Conservation (phyloP, 1,284 basidiomycete genomes). For the Cryptococcus sp. region DNA sequence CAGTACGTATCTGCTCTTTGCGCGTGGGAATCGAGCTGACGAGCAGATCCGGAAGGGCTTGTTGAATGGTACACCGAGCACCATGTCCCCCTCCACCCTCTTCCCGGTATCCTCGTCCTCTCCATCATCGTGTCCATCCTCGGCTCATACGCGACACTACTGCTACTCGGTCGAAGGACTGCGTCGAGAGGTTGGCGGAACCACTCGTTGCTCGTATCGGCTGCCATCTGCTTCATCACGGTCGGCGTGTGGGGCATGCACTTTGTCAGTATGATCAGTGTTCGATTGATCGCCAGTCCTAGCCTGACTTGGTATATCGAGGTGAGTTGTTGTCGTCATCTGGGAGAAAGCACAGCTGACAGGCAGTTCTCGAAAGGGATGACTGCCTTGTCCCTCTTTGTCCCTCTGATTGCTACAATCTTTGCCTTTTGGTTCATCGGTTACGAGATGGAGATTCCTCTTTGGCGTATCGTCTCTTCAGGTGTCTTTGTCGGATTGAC, state of each 20-base stretch:
- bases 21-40: slow-evolving; percentile 3
- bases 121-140: slow-evolving; percentile 50
- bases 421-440: slow-evolving; percentile 51
- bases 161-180: slow-evolving; percentile 49
- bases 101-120: slow-evolving; percentile 49
- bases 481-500: slow-evolving; percentile 69
- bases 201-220: slow-evolving; percentile 48
- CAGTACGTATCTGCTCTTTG: slow-evolving; percentile 15
- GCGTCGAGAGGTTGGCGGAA: slow-evolving; percentile 46
- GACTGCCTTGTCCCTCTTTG: slow-evolving; percentile 50
- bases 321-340: slow-evolving; percentile 29
- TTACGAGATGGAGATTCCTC: slow-evolving; percentile 43
- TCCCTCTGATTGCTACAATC: slow-evolving; percentile 48
- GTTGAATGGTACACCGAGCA: slow-evolving; percentile 42
- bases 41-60: slow-evolving; percentile 34
- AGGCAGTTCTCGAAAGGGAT: slow-evolving; percentile 47
- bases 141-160: slow-evolving; percentile 50
- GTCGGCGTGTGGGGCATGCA: slow-evolving; percentile 61
- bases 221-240: slow-evolving; percentile 79
- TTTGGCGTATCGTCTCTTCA: slow-evolving; percentile 50
- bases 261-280: slow-evolving; percentile 50
- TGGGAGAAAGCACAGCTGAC: too few relatives aligned
- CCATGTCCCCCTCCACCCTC: slow-evolving; percentile 45
- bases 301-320: slow-evolving; percentile 45
- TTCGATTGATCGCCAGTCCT: slow-evolving; percentile 43